Evolutionary conservation across 208 protist genomes (phyloP), one percentile per base, ranked within the genome.

Genomic region (Phytomonas francai): DNA sequence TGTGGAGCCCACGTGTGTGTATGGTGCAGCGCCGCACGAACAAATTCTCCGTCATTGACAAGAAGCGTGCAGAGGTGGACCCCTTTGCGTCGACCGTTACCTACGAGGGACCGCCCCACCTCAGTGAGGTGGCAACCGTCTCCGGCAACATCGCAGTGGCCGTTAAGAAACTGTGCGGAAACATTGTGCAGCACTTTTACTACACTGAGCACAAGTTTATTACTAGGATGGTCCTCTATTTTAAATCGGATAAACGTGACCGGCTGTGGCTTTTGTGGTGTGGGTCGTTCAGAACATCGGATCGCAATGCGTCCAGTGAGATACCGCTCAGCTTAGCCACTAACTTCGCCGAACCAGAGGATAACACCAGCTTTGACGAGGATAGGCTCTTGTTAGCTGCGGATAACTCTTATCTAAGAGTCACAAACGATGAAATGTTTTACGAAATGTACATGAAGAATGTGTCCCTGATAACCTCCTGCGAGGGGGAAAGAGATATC

Each of bases 121-220:
- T 91, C 22, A 93, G 85, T 65, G 83, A 92, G 11, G 88, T 93
- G 61, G 81, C 80, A 31, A 84, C 74, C 27, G 81, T 90, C 28
- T 91, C 86, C 4, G 84, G 80, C n/a, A 87, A 92, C 62, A 78
- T 90, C 28, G 80, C 88, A 16, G 63, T 84, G 14, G 57, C 90
- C 28, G 77, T 92, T 62, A 95, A 95, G 73, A 68, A 78, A 58
- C 73, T 95, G 28, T 95, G 90, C 65, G 76, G 80, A 60, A 68
- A 87, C 67, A 92, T 95, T 63, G 85, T 92, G 22, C 77, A 84
- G 63, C 90, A 95, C 74, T 95, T 95, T 72, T 91, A 91, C 77
- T 88, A 88, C 74, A 91, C 87, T 8, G 87, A 95, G 73, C 88
- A 95, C 83, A 95, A 95, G 71, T 87, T 85, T 67, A 94, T 95